Base-by-base conservation (phyloP, 306 rosid species). In the Quercus rubra region DNA sequence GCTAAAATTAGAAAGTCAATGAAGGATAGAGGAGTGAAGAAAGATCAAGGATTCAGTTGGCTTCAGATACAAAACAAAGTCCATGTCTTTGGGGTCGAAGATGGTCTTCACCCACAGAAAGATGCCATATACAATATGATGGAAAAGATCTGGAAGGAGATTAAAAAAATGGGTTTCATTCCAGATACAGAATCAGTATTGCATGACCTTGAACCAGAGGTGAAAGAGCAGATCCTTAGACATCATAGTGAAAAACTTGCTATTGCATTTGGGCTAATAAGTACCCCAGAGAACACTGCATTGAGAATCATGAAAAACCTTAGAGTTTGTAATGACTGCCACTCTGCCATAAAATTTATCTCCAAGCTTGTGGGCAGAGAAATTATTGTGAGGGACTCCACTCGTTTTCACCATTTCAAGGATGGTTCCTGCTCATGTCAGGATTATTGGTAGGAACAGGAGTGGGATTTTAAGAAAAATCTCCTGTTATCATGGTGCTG, bases 201-300 rank as follows among this genome's bases (percentile, higher is more conserved):
- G 67, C 97, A 89, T 78, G 94, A 94, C 79, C 92, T 92, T 74
- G 92, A 90, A 27, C 86, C 74, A 78, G 94, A 94, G 80, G 90
- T 86, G 76, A 94, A 92, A 82, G 98, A 94, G 83, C 88, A 84
- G 55, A 88, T 90, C 59, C 93, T 92, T 67, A 84, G 83, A 81
- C 88, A 88, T 82, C 98, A 94, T 55, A 88, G 92, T 73, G 98
- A 92, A 81, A 94, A 94, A 87, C 92, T 94, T 14, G 94, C 96
- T 30, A 86, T 94, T 77, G 91, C 94, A 49, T 94, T 90, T 77
- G 97, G 94, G 66, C 79, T 92, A 78, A 73, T 94, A 83, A 88
- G 79, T 75, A 92, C 97, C 30, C 94, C 94, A 30, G 92, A 73
- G 74, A 78, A 86, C 77, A 74, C 87, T 11, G 86, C 89, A 10